phyloP scores from a whole-genome alignment of 352 stramenopile species.

The Pythium volutum region DNA sequence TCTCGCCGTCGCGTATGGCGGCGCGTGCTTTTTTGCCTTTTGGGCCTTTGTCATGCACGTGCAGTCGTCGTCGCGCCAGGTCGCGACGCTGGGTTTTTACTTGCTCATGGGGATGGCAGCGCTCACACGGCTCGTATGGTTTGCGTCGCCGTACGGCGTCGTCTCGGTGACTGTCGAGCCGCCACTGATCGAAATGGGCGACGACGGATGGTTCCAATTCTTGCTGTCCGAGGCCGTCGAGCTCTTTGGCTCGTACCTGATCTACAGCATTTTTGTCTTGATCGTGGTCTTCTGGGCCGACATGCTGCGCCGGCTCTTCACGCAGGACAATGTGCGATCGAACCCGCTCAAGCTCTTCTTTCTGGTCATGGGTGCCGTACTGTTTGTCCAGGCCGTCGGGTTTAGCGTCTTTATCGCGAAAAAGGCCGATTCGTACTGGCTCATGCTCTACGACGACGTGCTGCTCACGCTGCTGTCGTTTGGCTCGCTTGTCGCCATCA shows the following conservation, averaged over 20 bases:
- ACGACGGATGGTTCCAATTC: slow-evolving; percentile 61
- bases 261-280: slow-evolving; percentile 97
- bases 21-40: slow-evolving; percentile 76
- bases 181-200: slow-evolving; percentile 50
- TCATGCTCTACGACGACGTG: slow-evolving; percentile 94
- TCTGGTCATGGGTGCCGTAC: slow-evolving; percentile 57
- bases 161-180: slow-evolving; percentile 67
- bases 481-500: slow-evolving; percentile 89
- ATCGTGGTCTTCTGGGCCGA: slow-evolving; percentile 98
- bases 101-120: slow-evolving; percentile 65
- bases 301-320: slow-evolving; percentile 93
- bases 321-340: slow-evolving; percentile 62
- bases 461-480: slow-evolving; percentile 83
- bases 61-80: slow-evolving; percentile 49
- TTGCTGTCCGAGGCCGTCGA: slow-evolving; percentile 88
- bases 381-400: slow-evolving; percentile 83
- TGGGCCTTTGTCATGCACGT: slow-evolving; percentile 75
- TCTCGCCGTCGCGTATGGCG: slow-evolving; percentile 68
- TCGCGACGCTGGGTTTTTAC: slow-evolving; percentile 80
- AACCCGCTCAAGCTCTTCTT: slow-evolving; percentile 91
- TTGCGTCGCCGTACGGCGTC: slow-evolving; percentile 70
- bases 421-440: slow-evolving; percentile 90
- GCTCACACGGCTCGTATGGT: slow-evolving; percentile 68
- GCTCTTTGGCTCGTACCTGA: slow-evolving; percentile 88
- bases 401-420: slow-evolving; percentile 82